phyloP scores from a whole-genome alignment of 805 yeast species.

The Yamadazyma akitaensis region DNA sequence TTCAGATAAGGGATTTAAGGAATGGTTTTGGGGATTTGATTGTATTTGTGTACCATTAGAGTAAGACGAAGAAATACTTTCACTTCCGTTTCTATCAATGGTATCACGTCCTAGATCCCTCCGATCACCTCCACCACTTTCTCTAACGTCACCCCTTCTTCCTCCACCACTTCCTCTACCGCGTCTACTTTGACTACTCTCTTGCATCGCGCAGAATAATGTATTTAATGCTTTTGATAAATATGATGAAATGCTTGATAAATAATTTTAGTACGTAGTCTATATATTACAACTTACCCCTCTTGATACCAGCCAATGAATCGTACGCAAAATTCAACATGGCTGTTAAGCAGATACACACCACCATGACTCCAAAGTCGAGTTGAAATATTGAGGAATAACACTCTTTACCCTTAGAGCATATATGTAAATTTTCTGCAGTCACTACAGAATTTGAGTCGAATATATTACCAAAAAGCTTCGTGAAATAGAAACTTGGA shows the following conservation, averaged over 20 bases:
- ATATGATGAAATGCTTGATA: too few species aligned
- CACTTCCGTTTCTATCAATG: neutral
- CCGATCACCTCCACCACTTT: neutral
- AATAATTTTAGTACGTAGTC: neutral
- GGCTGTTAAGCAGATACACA: conserved; percentile 13
- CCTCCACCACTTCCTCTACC: neutral
- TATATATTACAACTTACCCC: too few species aligned
- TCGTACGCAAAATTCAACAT: conserved; percentile 13
- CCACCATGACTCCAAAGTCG: conserved; percentile 22
- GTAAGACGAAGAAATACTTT: neutral
- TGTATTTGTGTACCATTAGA: neutral
- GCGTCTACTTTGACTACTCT: neutral
- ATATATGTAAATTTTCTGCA: conserved; percentile 15
- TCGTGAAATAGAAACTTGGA: conserved; percentile 57
- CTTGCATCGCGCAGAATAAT: neutral
- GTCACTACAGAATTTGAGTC: conserved; percentile 40
- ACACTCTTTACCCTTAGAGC: conserved; percentile 33
- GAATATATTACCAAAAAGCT: conserved; percentile 59
- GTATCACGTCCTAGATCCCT: neutral
- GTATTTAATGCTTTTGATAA: too few species aligned
- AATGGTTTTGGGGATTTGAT: neutral
- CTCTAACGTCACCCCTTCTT: neutral
- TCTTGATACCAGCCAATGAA: neutral
- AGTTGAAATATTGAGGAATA: conserved; percentile 46
- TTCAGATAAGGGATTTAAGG: neutral